These are phyloP conservation scores for Globisporangium parvum DNA, from an alignment of 352 stramenopile genomes.

Conservation along the genomic window DNA sequence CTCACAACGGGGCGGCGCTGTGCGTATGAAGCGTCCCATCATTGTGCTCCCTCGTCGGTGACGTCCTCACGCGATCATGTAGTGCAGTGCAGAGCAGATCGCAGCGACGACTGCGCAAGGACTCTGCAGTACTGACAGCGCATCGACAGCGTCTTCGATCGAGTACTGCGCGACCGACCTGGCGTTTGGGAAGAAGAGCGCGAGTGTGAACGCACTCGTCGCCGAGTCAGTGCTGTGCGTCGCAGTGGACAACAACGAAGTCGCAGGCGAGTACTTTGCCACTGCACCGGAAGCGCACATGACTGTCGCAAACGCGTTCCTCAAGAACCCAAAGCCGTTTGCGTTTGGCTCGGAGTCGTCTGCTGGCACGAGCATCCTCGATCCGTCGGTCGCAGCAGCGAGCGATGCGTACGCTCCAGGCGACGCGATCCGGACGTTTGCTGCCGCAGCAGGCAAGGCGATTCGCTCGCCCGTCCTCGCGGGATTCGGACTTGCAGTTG, in stretches of 20 bases:
- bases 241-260: conserved; percentile 42
- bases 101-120: conserved; percentile 9
- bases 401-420: conserved; percentile 19
- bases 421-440: conserved; percentile 29
- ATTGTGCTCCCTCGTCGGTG: no score
- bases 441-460: conserved; percentile 1
- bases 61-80: no score
- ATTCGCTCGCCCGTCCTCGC: conserved; percentile 18
- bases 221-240: conserved; percentile 43
- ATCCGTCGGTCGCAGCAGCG: not conserved
- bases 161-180: conserved; percentile 43
- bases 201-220: conserved; percentile 25
- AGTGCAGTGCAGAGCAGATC: conserved; percentile 30
- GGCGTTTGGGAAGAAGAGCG: conserved; percentile 16
- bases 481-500: conserved; percentile 11
- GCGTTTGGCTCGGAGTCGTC: conserved; percentile 15
- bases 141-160: conserved; percentile 8
- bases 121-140: conserved; percentile 16
- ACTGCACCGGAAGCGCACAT: conserved; percentile 23
- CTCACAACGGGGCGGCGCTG: not conserved
- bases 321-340: conserved; percentile 28
- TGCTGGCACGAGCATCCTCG: not conserved
- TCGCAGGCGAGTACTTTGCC: conserved; percentile 29
- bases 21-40: no score
- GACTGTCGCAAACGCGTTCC: conserved; percentile 26